Evolutionary conservation across 1,284 basidiomycete species (phyloP).

Genomic region (Phylloporus sp.): DNA sequence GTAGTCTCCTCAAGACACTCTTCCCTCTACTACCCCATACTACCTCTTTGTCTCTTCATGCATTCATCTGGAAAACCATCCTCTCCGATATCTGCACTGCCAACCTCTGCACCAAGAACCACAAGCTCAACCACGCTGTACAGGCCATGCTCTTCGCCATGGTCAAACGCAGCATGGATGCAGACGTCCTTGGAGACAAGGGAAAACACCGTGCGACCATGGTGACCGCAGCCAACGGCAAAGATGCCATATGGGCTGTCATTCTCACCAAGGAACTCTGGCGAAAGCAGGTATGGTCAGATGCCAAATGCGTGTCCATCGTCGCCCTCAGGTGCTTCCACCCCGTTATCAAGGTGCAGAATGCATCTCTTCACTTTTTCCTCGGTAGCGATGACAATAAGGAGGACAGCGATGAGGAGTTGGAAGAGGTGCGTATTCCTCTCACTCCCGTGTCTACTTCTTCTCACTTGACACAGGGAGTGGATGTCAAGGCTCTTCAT

Average conservation of each 20-base stretch:
- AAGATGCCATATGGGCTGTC: conserved; percentile 98
- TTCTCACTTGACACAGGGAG: conserved; percentile 45
- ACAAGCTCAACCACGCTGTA: conserved; percentile 95
- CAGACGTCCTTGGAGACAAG: conserved; percentile 80
- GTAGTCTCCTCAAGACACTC: conserved; percentile 85
- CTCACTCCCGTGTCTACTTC: background rate
- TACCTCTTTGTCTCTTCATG: conserved; percentile 81
- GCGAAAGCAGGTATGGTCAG: conserved; percentile 94
- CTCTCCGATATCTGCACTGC: conserved; percentile 94
- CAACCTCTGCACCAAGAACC: conserved; percentile 89
- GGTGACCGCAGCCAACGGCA: conserved; percentile 49
- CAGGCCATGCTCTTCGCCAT: conserved; percentile 97
- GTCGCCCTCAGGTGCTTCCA: conserved; percentile 93
- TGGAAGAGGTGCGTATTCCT: conserved; percentile 57
- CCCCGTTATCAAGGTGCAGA: conserved; percentile 94
- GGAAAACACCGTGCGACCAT: conserved; percentile 59
- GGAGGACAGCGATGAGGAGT: conserved; percentile 73
- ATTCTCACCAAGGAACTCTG: conserved; percentile 94
- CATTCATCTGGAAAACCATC: conserved; percentile 93
- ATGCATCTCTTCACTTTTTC: conserved; percentile 97
- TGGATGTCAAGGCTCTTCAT: conserved; percentile 74
- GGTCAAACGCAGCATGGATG: conserved; percentile 91
- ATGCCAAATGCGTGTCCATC: conserved; percentile 94
- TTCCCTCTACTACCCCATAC: conserved; percentile 95
- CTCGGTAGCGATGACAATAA: conserved; percentile 80